Base-by-base conservation (phyloP, 176 grass and related monocot genomes). In the Oryza brachyantha region DNA sequence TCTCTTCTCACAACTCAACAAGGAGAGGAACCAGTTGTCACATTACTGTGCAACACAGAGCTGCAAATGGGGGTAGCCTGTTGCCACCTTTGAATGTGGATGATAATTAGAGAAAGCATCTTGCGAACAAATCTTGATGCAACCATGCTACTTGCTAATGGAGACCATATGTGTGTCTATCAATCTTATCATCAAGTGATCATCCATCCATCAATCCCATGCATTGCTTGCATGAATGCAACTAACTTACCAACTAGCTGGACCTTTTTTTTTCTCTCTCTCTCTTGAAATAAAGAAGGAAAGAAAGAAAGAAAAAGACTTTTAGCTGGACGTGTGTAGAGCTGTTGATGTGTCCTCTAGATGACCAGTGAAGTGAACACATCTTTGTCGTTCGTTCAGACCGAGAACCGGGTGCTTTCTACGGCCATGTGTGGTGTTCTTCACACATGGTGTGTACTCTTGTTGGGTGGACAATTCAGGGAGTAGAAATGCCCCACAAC, bases 371-470 rank as follows among this genome's bases (percentile, higher is more conserved):
- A 70, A 70, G n/a, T 77, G 73, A 62, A 1, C 43, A 43, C 28
- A n/a, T 17, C n/a, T 11, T 36, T 78, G 79, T 65, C 66, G 48
- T 28, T 62, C 58, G 72, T 54, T 26, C 62, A 25, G 19, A 50
- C 5, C 46, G 32, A 22, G 46, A 22, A 16, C 21, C 27, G 42
- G 43, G 39, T 21, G 21, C 11, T 41, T 12, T 2, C 50, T 17
- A 25, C 27, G 45, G 41, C 10, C 38, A 48, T 16, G 55, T 29
- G 28, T 70, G 31, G 35, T 1, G 11, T 71, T 39, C 43, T 52
- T 31, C 40, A 43, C 46, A 72, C 66, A 72, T 77, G 79, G 79
- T 14, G 42, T 87, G 66, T 77, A 66, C 42, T 45, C n/a, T 66
- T 17, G 79, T 37, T 48, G 60, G 46, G 60, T 72, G 59, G 46